Base-by-base conservation (phyloP, 306 rosid genomes). In the Trifolium pratense region DNA sequence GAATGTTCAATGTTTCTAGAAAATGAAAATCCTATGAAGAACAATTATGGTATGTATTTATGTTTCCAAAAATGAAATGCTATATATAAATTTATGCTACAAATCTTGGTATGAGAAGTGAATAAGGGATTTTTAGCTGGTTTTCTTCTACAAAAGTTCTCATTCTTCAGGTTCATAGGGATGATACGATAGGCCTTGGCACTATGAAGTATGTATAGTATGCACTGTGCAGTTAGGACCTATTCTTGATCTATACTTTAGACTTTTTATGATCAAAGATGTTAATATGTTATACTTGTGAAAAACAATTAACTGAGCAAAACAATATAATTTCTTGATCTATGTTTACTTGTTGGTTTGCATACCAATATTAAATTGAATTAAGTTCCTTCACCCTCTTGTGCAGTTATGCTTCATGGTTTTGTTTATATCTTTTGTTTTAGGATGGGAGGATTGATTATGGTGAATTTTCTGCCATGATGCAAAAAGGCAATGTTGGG, bases 381-480 rank as follows among this genome's bases (percentile, higher is more conserved):
- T 67, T 52, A 32, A 66, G 36, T 75, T 55, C 53, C 45, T 52
- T 52, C 55, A 26, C 55, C 53, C 17, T 62, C 34, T 60, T 65
- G 45, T 70, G 21, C 46, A 70, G 12, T 71, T 71, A 64, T 78
- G 73, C 75, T 70, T 67, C 58, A 74, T 57, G 74, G 46, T 68
- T 75, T 42, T 78, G 66, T 34, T 82, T 52, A 9, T 65, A 57
- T 75, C 17, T 51, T 61, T 53, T 70, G 25, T 77, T 73, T 69
- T 75, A 92, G 98, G 98, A 92, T 79, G 98, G 98, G 83, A 88
- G 95, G 78, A 92, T 92, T 10, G 98, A 92, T 80, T 92, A 92
- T 43, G 86, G 98, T 68, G 98, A 92, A 75, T 92, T 92, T 78
- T 91, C 87, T 62, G 98, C 98, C 66, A 92, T 92, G 98, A 92